These are phyloP conservation scores for Cystobasidiopsis lactophilus DNA, from an alignment of 768 basidiomycete genomes.

Conservation along the genomic window DNA sequence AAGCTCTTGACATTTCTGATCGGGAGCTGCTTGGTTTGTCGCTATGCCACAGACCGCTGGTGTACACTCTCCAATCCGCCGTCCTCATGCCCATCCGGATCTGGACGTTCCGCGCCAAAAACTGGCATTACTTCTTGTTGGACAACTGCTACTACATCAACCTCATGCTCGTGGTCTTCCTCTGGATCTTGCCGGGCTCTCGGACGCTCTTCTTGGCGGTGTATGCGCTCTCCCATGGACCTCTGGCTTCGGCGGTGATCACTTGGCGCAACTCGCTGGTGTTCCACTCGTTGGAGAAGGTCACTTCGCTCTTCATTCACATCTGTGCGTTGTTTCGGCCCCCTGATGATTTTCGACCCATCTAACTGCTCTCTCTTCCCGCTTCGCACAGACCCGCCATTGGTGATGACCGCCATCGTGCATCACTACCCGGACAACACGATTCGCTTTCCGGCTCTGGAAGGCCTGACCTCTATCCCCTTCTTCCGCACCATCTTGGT, in stretches of 20 bases:
- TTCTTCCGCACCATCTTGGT: constrained; percentile 52
- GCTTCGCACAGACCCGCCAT: constrained; percentile 36
- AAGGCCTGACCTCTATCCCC: constrained; percentile 43
- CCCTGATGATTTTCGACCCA: no score
- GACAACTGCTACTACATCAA: constrained; percentile 57
- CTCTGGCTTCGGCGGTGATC: not conserved
- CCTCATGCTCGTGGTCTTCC: constrained; percentile 68
- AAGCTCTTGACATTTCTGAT: no score
- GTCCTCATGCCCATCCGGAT: constrained; percentile 63
- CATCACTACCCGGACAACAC: constrained; percentile 71
- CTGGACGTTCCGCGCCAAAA: constrained; percentile 73
- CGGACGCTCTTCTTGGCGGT: constrained; percentile 67
- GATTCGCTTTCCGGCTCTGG: constrained; percentile 63
- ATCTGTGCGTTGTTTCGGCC: constrained; percentile 30
- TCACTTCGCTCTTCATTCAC: constrained; percentile 84
- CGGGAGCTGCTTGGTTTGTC: constrained; percentile 2
- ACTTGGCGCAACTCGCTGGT: constrained; percentile 88
- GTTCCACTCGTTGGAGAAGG: constrained; percentile 57
- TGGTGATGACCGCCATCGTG: constrained; percentile 78
- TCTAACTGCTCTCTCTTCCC: no score
- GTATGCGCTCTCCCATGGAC: constrained; percentile 66
- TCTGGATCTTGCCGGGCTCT: constrained; percentile 69
- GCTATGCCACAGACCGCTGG: constrained; percentile 38
- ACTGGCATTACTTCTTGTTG: constrained; percentile 66
- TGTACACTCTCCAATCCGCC: constrained; percentile 54